Evolutionary conservation across 352 stramenopile species (phyloP).

Genomic region (Elongisporangium prolatum): DNA sequence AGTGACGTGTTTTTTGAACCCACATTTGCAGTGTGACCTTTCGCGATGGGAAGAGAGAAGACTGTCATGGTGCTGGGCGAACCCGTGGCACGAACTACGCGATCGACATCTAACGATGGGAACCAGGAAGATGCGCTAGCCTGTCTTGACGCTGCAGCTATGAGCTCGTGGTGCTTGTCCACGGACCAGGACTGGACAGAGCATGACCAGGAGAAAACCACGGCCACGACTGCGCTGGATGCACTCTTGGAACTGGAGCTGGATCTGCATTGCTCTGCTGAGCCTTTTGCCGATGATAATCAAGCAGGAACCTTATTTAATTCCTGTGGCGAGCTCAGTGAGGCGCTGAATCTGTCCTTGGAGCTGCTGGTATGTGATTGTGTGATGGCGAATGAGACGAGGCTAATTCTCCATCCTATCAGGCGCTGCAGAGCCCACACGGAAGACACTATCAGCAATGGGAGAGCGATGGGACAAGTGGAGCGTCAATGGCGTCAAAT

Average conservation of each 20-base stretch:
- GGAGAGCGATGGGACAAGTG: not conserved
- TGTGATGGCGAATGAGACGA: not conserved
- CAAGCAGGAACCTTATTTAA: slow-evolving; percentile 1
- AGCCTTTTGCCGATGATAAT: not conserved
- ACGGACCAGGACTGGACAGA: not conserved
- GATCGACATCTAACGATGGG: slow-evolving; percentile 2
- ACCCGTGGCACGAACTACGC: not conserved
- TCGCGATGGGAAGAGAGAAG: not conserved
- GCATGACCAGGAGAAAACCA: slow-evolving; percentile 2
- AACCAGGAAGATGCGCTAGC: slow-evolving; percentile 26
- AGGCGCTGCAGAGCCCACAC: slow-evolving; percentile 74
- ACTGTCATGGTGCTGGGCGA: not conserved
- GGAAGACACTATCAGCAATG: slow-evolving; percentile 33
- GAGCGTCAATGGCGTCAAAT: not conserved
- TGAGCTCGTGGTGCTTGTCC: not conserved
- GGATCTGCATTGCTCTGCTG: slow-evolving; percentile 20
- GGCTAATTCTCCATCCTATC: slow-evolving; percentile 2
- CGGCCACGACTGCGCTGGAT: slow-evolving; percentile 25
- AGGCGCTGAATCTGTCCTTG: slow-evolving; percentile 29
- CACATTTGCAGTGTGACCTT: not conserved
- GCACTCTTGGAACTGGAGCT: slow-evolving; percentile 46
- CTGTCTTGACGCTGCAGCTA: not conserved
- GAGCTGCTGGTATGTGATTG: slow-evolving; percentile 42
- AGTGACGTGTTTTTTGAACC: not conserved
- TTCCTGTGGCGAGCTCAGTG: slow-evolving; percentile 4